phyloP scores from a whole-genome alignment of 2,329 filamentous ascomycete genomes.

The Ascochyta viciae-villosae region DNA sequence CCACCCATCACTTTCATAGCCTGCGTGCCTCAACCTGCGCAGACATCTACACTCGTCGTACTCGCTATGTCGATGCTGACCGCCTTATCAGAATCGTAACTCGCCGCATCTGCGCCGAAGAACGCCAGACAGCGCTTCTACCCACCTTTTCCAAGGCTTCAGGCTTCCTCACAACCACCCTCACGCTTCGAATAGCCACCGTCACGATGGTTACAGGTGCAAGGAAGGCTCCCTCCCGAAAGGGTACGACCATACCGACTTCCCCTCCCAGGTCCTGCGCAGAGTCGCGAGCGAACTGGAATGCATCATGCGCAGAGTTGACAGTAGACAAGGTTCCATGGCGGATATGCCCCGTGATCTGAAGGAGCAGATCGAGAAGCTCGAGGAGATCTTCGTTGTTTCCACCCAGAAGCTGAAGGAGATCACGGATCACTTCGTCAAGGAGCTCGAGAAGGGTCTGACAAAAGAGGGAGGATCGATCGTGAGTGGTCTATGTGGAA shows the following conservation, averaged over 20 bases:
- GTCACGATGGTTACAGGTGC: conserved; percentile 70
- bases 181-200: conserved; percentile 15
- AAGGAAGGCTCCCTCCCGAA: conserved; percentile 71
- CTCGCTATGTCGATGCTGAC: conserved; percentile 3
- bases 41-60: not conserved
- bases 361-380: conserved; percentile 77
- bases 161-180: not conserved
- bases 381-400: conserved; percentile 86
- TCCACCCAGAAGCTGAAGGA: conserved; percentile 81
- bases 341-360: conserved; percentile 88
- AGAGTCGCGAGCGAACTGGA: conserved; percentile 3
- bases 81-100: not conserved
- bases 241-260: conserved; percentile 65
- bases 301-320: conserved; percentile 13
- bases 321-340: conserved; percentile 74
- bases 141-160: not conserved
- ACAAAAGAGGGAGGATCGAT: conserved; percentile 90
- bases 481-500: conserved; percentile 61
- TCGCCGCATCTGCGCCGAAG: not conserved
- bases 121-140: not conserved
- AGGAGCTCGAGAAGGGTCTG: conserved; percentile 86
- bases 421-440: conserved; percentile 88
- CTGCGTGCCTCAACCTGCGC: not conserved
- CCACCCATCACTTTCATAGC: conserved; percentile 1
- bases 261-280: not conserved